A percentile compares a stretch with the other conserved stretches of the same genome.
phyloP scores from a whole-genome alignment of 1,284 basidiomycete species.

The Ganoderma lingzhi region DNA sequence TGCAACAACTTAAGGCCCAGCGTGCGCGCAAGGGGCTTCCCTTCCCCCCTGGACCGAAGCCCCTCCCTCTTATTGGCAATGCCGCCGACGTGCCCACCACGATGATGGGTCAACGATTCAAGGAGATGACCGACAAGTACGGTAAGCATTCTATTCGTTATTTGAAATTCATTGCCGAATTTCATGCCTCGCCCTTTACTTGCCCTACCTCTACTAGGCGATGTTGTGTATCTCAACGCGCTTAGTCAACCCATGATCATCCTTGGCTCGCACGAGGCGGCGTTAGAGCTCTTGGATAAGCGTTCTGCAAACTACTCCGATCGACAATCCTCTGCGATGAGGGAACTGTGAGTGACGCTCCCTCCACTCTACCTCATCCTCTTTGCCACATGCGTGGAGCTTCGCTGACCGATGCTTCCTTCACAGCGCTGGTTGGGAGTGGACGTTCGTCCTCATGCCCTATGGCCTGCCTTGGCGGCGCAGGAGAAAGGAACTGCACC shows the following conservation, averaged over 20 bases:
- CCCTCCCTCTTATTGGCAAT: slow-evolving; percentile 21
- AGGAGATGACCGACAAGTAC: slow-evolving; percentile 11
- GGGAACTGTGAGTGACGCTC: slow-evolving; percentile 22
- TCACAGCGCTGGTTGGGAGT: not conserved
- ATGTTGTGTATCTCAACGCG: slow-evolving; percentile 23
- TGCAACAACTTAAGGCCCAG: not conserved
- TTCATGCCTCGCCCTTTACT: not conserved
- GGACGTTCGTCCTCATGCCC: slow-evolving; percentile 14
- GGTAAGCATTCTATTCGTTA: slow-evolving; percentile 4
- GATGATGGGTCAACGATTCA: not conserved
- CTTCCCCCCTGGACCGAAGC: slow-evolving; percentile 17
- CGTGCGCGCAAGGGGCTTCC: not conserved
- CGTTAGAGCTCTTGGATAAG: slow-evolving; percentile 32
- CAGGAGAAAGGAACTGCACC: slow-evolving; percentile 11
- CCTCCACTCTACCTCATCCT: not conserved
- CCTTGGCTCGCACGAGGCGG: slow-evolving; percentile 19
- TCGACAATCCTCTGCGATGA: slow-evolving; percentile 17
- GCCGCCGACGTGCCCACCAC: slow-evolving; percentile 13
- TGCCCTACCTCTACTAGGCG: slow-evolving; percentile 4
- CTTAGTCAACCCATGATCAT: slow-evolving; percentile 26
- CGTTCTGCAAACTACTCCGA: slow-evolving; percentile 27
- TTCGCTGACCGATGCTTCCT: not conserved
- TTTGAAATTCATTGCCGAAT: not conserved
- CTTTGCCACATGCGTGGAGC: not conserved
- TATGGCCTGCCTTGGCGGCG: slow-evolving; percentile 23